Conservation (phyloP, 2,329 filamentous ascomycete species). For the Celoporthe dispersa region DNA sequence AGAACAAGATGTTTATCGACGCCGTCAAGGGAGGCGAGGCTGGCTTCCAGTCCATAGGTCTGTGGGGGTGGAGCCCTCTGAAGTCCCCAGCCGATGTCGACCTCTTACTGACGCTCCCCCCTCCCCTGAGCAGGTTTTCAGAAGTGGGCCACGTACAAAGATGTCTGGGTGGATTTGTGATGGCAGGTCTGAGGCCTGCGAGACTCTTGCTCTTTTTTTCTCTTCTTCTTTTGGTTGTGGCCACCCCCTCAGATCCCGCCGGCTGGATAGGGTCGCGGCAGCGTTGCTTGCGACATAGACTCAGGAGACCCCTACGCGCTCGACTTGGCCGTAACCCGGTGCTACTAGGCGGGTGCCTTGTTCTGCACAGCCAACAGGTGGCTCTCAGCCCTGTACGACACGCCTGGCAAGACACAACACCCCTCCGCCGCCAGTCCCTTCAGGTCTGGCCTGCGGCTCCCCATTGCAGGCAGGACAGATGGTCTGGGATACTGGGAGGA, state of each 20-base stretch:
- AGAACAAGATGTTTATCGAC: constrained; percentile 60
- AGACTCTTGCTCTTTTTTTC: too few species aligned
- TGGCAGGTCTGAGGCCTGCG: too few species aligned
- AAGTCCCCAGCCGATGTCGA: neutral
- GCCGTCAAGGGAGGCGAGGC: constrained; percentile 56
- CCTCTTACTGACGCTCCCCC: constrained; percentile 17
- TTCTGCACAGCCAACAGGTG: too few species aligned
- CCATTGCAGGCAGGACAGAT: neutral
- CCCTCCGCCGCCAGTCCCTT: neutral
- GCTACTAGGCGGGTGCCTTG: neutral
- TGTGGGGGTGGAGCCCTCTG: constrained; percentile 33
- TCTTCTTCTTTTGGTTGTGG: too few species aligned
- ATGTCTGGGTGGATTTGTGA: constrained; percentile 53
- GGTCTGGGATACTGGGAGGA: neutral
- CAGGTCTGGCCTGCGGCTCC: neutral
- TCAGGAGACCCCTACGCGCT: neutral
- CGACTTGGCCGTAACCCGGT: neutral
- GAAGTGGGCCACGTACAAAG: constrained; percentile 62
- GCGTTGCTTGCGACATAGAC: neutral
- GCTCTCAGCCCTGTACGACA: neutral
- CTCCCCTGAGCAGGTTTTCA: constrained; percentile 51
- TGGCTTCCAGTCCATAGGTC: constrained; percentile 57
- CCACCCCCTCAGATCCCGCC: too few species aligned
- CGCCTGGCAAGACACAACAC: neutral
- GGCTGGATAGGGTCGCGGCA: neutral